Conservation (phyloP, 202 grass and related monocot genomes). For the Setaria viridis region DNA sequence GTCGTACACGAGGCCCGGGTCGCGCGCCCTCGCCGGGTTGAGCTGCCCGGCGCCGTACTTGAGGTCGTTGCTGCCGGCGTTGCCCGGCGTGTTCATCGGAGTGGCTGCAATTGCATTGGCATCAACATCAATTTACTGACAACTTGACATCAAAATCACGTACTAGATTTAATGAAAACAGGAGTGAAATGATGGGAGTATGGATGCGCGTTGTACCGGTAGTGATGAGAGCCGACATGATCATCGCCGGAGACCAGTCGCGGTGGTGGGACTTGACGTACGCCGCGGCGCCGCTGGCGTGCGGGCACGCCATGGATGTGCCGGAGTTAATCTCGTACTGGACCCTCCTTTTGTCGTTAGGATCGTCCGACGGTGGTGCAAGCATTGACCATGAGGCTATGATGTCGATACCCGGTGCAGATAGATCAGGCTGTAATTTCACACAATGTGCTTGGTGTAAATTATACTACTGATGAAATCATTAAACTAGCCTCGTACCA, state of each 20-base stretch:
- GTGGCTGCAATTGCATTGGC: neutral
- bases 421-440: conserved; percentile 49
- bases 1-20: conserved; percentile 38
- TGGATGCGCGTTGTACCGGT: conserved; percentile 1
- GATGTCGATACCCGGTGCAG: conserved; percentile 51
- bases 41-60: conserved; percentile 47
- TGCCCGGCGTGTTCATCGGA: conserved; percentile 34
- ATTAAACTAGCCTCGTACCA: too few species aligned
- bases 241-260: conserved; percentile 45
- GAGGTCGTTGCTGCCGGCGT: neutral
- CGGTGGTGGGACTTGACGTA: conserved; percentile 54
- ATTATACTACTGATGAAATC: too few species aligned
- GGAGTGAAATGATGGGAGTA: neutral
- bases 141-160: too few species aligned
- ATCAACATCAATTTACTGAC: neutral
- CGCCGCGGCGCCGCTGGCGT: conserved; percentile 51
- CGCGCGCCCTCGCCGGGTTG: conserved; percentile 23
- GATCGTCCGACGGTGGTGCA: neutral
- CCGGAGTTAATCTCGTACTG: conserved; percentile 49
- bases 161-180: neutral
- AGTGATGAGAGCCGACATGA: conserved; percentile 57
- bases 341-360: neutral
- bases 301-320: conserved; percentile 74
- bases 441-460: too few species aligned
- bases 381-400: conserved; percentile 42